Conservation (phyloP, 176 grass and related monocot genomes). For the Pharus latifolius region DNA sequence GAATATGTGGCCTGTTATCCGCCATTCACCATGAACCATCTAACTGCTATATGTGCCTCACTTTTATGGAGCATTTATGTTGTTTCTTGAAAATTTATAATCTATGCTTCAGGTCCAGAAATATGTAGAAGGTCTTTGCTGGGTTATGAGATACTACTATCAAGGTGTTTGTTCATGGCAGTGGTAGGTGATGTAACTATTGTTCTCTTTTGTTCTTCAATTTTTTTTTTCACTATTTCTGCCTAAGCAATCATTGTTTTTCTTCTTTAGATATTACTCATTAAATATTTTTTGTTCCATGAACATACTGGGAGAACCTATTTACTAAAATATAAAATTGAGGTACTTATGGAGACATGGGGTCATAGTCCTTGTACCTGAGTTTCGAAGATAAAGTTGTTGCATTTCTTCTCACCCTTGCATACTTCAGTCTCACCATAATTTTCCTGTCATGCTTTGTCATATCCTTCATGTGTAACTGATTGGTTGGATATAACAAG, state of each 20-base stretch:
- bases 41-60: too few species aligned
- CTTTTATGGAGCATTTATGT: too few species aligned
- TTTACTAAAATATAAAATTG: not conserved
- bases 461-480: not conserved
- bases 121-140: conserved; percentile 97
- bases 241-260: not conserved
- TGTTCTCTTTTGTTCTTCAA: conserved; percentile 5
- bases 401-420: too few species aligned
- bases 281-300: not conserved
- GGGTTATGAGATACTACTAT: conserved; percentile 99
- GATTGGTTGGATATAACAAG: not conserved
- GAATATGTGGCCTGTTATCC: not conserved
- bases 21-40: not conserved
- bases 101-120: conserved; percentile 76
- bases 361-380: too few species aligned
- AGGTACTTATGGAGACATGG: too few species aligned
- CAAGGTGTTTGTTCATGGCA: conserved; percentile 99
- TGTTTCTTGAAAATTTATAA: conserved; percentile 7
- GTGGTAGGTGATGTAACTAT: conserved; percentile 55
- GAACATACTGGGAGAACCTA: not conserved
- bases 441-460: too few species aligned
- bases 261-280: not conserved
- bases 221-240: not conserved
- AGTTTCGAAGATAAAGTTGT: too few species aligned
- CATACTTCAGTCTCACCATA: too few species aligned